phyloP scores from a whole-genome alignment of 2,329 filamentous ascomycete species.

The Aspergillus sp. region DNA sequence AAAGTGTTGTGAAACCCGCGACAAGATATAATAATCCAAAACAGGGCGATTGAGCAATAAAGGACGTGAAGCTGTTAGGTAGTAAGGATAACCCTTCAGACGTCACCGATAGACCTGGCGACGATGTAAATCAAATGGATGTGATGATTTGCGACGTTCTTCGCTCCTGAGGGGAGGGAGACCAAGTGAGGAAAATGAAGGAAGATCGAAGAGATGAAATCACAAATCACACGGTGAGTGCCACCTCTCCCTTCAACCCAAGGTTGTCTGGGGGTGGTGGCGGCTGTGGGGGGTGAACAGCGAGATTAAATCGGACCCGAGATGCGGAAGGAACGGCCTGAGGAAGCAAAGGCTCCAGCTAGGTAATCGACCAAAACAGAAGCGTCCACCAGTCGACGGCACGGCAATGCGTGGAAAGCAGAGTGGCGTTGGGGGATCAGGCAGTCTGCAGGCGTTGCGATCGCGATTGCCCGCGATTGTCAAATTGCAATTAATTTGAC shows the following conservation, averaged over 20 bases:
- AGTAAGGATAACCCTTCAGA: not conserved
- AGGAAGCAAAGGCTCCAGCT: slow-evolving; percentile 14
- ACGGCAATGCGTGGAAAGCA: slow-evolving; percentile 2
- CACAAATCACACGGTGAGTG: slow-evolving; percentile 7
- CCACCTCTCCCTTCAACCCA: slow-evolving; percentile 17
- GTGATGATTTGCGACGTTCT: not conserved
- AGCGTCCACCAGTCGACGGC: slow-evolving; percentile 1
- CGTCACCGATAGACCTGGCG: not conserved
- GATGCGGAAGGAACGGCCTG: slow-evolving; percentile 17
- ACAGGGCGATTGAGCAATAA: not conserved
- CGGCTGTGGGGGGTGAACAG: slow-evolving; percentile 14
- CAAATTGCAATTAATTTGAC: slow-evolving; percentile 6
- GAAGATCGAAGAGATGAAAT: slow-evolving; percentile 4
- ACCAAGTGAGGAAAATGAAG: not conserved
- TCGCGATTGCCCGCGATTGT: slow-evolving; percentile 17
- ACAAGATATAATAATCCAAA: not conserved
- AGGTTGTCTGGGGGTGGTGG: slow-evolving; percentile 21
- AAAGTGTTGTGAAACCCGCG: not conserved
- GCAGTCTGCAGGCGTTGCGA: slow-evolving; percentile 18
- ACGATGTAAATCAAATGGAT: not conserved
- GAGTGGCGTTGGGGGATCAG: slow-evolving; percentile 20
- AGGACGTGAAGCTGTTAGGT: not conserved
- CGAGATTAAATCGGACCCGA: slow-evolving; percentile 17
- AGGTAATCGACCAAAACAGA: slow-evolving; percentile 9
- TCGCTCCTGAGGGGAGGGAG: not conserved